Conservation (phyloP, 2,329 filamentous ascomycete genomes). For the Botryotinia convoluta region DNA sequence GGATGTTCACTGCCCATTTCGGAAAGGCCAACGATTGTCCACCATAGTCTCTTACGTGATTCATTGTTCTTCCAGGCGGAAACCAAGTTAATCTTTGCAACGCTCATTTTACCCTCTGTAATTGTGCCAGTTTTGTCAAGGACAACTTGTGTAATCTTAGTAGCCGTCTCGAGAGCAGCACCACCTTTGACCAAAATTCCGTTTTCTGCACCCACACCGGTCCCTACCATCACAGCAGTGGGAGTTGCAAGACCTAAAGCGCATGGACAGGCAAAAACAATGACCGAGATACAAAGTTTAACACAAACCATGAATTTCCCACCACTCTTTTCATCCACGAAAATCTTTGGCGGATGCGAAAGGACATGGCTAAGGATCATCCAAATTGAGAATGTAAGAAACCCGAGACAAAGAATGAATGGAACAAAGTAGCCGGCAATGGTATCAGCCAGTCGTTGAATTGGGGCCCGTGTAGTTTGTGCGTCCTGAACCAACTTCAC, state of each 20-base stretch:
- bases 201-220: conserved; percentile 91
- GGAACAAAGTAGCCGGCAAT: conserved; percentile 95
- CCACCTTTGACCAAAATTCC: conserved; percentile 98
- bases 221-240: conserved; percentile 98
- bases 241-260: conserved; percentile 94
- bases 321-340: conserved; percentile 74
- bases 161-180: conserved; percentile 84
- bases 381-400: conserved; percentile 85
- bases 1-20: conserved; percentile 97
- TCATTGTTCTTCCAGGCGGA: conserved; percentile 67
- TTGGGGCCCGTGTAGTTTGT: conserved; percentile 89
- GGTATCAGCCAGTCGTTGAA: conserved; percentile 86
- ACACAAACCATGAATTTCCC: conserved; percentile 95
- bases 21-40: conserved; percentile 91
- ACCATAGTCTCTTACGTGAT: conserved; percentile 77
- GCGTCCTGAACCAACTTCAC: conserved; percentile 98
- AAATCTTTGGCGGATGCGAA: conserved; percentile 81
- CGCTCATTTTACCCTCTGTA: conserved; percentile 93
- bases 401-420: conserved; percentile 77
- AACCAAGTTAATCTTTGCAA: conserved; percentile 68
- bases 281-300: conserved; percentile 96
- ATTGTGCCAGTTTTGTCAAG: conserved; percentile 96
- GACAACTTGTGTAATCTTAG: conserved; percentile 84
- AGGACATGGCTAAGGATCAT: conserved; percentile 91
- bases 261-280: conserved; percentile 96